Percentiles rank a stretch among this genome's conserved stretches.
These are phyloP conservation scores for Chalara sp. DNA, from an alignment of 2,329 filamentous ascomycete species.

Conservation along the genomic window DNA sequence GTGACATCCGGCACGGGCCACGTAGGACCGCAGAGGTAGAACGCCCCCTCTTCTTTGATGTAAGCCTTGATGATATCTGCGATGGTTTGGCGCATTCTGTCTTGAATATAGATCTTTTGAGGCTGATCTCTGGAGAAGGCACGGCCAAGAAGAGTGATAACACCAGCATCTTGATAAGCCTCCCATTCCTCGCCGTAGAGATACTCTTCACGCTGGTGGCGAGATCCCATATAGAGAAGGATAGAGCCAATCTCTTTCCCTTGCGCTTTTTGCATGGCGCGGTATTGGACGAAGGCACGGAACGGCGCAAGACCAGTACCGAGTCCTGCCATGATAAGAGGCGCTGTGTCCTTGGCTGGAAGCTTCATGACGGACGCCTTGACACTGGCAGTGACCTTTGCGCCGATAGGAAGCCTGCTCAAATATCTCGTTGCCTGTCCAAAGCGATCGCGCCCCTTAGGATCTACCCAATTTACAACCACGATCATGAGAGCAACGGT, in stretches of 20 bases:
- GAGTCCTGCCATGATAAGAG: slow-evolving; percentile 98
- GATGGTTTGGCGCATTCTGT: slow-evolving; percentile 88
- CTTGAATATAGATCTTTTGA: slow-evolving; percentile 99
- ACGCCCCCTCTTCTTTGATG: slow-evolving; percentile 78
- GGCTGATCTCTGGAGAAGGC: slow-evolving; percentile 97
- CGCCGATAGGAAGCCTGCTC: slow-evolving; percentile 65
- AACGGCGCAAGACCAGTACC: slow-evolving; percentile 97
- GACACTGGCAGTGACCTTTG: slow-evolving; percentile 82
- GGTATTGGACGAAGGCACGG: slow-evolving; percentile 97
- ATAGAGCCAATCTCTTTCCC: slow-evolving; percentile 92
- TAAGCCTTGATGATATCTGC: slow-evolving; percentile 80
- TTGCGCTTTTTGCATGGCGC: slow-evolving; percentile 95
- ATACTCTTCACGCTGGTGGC: slow-evolving; percentile 97
- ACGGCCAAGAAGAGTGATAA: slow-evolving; percentile 87
- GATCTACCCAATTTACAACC: slow-evolving; percentile 91
- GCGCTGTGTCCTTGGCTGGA: slow-evolving; percentile 78
- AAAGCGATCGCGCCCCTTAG: slow-evolving; percentile 78
- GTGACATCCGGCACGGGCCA: slow-evolving; percentile 99
- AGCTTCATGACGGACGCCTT: slow-evolving; percentile 99
- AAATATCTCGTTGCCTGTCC: slow-evolving; percentile 93
- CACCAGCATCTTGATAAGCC: slow-evolving; percentile 89
- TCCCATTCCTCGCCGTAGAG: slow-evolving; percentile 99
- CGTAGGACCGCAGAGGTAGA: slow-evolving; percentile 96
- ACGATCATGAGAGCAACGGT: slow-evolving; percentile 95
- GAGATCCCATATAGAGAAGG: slow-evolving; percentile 91